Conservation (phyloP, 345 rosid species). For the Populus pruinosa region DNA sequence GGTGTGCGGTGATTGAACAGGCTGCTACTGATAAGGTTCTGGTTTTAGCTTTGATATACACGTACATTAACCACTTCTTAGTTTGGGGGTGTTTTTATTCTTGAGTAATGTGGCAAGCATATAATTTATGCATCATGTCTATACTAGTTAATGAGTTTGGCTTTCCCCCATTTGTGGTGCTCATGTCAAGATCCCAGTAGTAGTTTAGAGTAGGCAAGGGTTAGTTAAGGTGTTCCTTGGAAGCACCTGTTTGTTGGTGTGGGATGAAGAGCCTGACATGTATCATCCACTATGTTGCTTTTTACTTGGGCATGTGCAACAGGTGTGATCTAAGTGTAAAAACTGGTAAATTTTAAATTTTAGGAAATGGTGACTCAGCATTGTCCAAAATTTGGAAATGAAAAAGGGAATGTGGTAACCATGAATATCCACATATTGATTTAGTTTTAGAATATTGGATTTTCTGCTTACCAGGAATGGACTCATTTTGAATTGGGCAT, state of each 20-base stretch:
- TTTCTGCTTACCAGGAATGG: neutral
- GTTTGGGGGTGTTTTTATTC: neutral
- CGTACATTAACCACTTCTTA: neutral
- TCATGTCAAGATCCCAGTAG: neutral
- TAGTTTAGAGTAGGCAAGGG: neutral
- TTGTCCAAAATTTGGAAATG: no score
- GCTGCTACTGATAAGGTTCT: conserved; percentile 93
- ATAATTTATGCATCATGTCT: neutral
- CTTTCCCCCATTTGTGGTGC: neutral
- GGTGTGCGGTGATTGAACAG: conserved; percentile 98
- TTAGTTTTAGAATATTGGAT: neutral
- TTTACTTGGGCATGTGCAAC: neutral
- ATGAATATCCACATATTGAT: neutral
- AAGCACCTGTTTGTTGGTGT: neutral
- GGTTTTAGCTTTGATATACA: neutral
- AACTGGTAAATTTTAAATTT: neutral
- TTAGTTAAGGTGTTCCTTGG: neutral
- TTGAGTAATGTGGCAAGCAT: neutral
- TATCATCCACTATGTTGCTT: neutral
- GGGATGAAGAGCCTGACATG: neutral
- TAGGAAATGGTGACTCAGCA: neutral
- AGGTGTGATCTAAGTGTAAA: neutral
- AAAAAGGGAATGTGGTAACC: neutral
- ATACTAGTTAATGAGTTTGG: neutral
- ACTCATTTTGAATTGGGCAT: neutral